Evolutionary conservation across 2,329 filamentous ascomycete species (phyloP).

Genomic region (Phoma sp.): DNA sequence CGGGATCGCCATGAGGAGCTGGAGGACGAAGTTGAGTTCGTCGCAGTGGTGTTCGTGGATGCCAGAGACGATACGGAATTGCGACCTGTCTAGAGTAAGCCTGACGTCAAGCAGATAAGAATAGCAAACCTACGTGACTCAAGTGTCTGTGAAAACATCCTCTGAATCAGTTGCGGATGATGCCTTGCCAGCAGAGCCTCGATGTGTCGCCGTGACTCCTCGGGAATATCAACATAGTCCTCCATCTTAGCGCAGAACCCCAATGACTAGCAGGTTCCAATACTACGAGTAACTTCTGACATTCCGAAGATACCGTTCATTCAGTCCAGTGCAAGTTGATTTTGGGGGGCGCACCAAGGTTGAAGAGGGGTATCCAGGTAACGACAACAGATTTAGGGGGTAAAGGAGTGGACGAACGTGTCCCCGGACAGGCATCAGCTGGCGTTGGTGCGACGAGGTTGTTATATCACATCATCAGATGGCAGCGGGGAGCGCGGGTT

Average conservation of each 20-base stretch:
- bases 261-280: conserved; percentile 19
- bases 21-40: conserved; percentile 39
- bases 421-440: conserved; percentile 40
- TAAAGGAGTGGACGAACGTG: conserved; percentile 43
- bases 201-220: conserved; percentile 48
- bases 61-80: conserved; percentile 45
- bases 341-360: conserved; percentile 7
- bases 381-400: conserved; percentile 27
- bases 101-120: neutral
- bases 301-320: conserved; percentile 26
- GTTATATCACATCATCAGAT: conserved; percentile 48
- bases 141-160: conserved; percentile 47
- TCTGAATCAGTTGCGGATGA: conserved; percentile 44
- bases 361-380: conserved; percentile 33
- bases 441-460: conserved; percentile 39
- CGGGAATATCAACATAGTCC: conserved; percentile 44
- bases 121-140: conserved; percentile 40
- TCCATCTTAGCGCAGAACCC: conserved; percentile 36
- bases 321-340: conserved; percentile 8
- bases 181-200: conserved; percentile 45
- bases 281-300: conserved; percentile 20
- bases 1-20: conserved; percentile 43
- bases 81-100: conserved; percentile 40
- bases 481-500: conserved; percentile 45
- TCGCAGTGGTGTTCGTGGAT: conserved; percentile 38